Base-by-base conservation (phyloP, 495 filamentous ascomycete genomes). In the Haplographium delicatum region DNA sequence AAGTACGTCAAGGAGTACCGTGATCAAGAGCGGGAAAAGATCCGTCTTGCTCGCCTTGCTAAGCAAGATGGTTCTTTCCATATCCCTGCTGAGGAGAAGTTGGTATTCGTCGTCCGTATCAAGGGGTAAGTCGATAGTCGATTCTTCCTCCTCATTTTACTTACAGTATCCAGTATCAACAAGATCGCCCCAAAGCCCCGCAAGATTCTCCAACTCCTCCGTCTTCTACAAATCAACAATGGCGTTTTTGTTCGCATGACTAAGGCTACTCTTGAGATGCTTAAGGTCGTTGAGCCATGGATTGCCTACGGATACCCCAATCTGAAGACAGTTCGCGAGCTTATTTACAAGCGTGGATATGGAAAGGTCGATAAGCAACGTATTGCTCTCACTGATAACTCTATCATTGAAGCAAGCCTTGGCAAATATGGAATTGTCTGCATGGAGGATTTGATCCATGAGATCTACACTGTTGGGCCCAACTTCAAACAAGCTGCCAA, bases 401-500 rank as follows among this genome's bases (percentile, higher is more conserved):
- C 87, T 66, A 79, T 98, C 73, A 91, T 98, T 61, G 93, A 98
- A 84, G 83, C 88, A 75, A 80, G 78, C 78, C 83, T 98, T 61
- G 93, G 93, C 75, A 88, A 95, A 81, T 94, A 86, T 76, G 91
- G 93, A 69, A 96, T 98, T 69, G 89, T 98, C 79, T 98, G 91
- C 69, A 91, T 98, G 74, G 93, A 98, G 79, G 93, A 97, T 78
- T 74, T 98, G 62, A 91, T 98, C 73, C 93, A 98, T 81, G 93
- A 98, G 81, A 95, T 98, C 78, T 89, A 81, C 79, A 96, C 90
- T 52, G 93, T 96, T 56, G 93, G 91, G 64, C 90, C 91, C 76
- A 95, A 95, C 81, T 98, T 98, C 87, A 98, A 98, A 86, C 90
- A 97, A 80, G 89, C 88, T 68, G 86, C 88, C 81, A 98, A 97